Conservation (phyloP, 768 basidiomycete species). For the Trametes cingulata region DNA sequence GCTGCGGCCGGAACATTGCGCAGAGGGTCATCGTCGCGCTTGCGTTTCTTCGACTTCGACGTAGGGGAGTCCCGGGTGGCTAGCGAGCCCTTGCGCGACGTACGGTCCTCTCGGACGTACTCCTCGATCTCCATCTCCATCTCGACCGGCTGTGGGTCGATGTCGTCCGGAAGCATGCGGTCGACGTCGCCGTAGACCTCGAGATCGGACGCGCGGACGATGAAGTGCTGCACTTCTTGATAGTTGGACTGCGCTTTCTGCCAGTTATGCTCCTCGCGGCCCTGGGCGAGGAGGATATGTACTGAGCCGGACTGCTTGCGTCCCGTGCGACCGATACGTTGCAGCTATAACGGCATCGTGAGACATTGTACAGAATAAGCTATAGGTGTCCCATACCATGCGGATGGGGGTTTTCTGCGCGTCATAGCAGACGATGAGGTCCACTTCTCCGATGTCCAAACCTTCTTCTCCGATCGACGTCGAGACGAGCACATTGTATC, state of each 20-base stretch:
- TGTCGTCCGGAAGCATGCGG: conserved; percentile 76
- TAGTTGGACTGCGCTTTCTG: conserved; percentile 85
- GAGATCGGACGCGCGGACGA: conserved; percentile 80
- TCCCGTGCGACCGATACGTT: conserved; percentile 94
- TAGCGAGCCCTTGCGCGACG: conserved; percentile 37
- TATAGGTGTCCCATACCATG: too few species aligned
- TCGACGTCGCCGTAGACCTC: conserved; percentile 94
- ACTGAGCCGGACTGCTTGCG: conserved; percentile 87
- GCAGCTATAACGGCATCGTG: conserved; percentile 56
- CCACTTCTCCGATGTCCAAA: conserved; percentile 96
- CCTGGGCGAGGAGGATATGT: conserved; percentile 89
- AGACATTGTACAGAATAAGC: too few species aligned
- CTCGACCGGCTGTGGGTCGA: conserved; percentile 77
- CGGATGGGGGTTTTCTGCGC: conserved; percentile 95
- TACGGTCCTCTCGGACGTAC: conserved; percentile 48
- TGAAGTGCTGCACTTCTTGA: conserved; percentile 84
- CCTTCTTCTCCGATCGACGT: conserved; percentile 99
- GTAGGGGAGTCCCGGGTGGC: conserved; percentile 31
- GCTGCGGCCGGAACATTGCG: conserved; percentile 80
- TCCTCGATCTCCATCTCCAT: conserved; percentile 81
- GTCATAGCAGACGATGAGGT: conserved; percentile 95
- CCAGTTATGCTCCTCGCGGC: conserved; percentile 89
- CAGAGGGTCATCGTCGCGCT: conserved; percentile 63
- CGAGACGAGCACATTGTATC: conserved; percentile 90
- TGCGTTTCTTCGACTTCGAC: conserved; percentile 55